Base-by-base conservation (phyloP, 352 stramenopile species). In the Globisporangium paddicum region DNA sequence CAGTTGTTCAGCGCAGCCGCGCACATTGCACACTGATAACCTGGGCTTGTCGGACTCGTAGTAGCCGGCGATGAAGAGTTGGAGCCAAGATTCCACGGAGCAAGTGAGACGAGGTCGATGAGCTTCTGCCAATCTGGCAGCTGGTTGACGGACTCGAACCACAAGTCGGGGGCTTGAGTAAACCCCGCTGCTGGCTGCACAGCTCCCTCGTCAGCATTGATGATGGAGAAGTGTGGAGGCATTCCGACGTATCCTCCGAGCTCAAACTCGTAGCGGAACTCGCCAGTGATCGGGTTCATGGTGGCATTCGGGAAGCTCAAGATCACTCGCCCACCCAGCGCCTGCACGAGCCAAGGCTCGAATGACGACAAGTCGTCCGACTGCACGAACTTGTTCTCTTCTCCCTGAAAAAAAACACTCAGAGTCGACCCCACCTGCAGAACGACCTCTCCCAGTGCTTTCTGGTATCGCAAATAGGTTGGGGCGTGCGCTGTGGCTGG, bases 91-190 rank as follows among this genome's bases (percentile, higher is more conserved):
- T 26, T n/a, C n/a, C n/a, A n/a, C n/a, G 19, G 41, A 26, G 21
- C 5, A 1, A 49, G 6, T 6, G 47, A 54, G 28, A 54, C 14
- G 18, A 26, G 28, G 26, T 54, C 47, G 28, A 54, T 41, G 3
- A 54, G 26, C 47, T 54, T 54, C 30, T 54, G 47, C 47, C 47
- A 54, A 8, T 40, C 21, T 9, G 47, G 28, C 10, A 21, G 14
- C 16, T 41, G 47, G 26, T 53, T 38, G 46, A 40, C 46, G 14
- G 47, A 54, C 47, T 54, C 47, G 47, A 54, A 18, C 47, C 47
- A 54, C 18, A 54, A 28, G 11, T 18, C n/a, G 7, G 47, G 13
- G 8, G 14, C 5, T 23, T 10, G 18, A 3, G 30, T 35, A 8
- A 47, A 3, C 13, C n/a, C 26, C 41, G 30, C 30, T 9, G 26